A percentile compares a stretch with the other conserved stretches of the same genome.
phyloP scores from a whole-genome alignment of 2,329 filamentous ascomycete genomes.

The Penicillium sp. region DNA sequence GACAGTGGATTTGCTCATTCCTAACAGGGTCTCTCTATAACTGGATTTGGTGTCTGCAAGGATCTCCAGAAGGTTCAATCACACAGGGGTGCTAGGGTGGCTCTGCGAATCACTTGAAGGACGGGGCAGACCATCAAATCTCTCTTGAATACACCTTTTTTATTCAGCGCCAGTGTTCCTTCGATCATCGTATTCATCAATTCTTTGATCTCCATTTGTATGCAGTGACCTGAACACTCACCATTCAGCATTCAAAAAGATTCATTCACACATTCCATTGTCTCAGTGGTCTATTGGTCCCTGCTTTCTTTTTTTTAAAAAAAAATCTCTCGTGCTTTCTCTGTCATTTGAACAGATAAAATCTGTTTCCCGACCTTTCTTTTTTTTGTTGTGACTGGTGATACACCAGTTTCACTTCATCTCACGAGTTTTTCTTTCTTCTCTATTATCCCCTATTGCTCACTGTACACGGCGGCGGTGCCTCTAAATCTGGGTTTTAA shows the following conservation, averaged over 20 bases:
- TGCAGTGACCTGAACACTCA: slow-evolving; percentile 31
- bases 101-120: slow-evolving; percentile 20
- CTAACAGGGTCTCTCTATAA: slow-evolving; percentile 1
- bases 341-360: slow-evolving; percentile 1
- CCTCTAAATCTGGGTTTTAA: slow-evolving; percentile 30
- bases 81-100: slow-evolving; percentile 14
- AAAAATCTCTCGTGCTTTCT: slow-evolving; percentile 13
- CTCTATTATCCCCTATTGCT: slow-evolving; percentile 27
- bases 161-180: slow-evolving; percentile 21
- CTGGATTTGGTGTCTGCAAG: not conserved
- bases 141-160: slow-evolving; percentile 12
- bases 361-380: not conserved
- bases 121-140: slow-evolving; percentile 14
- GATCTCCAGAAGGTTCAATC: slow-evolving; percentile 4
- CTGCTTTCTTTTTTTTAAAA: slow-evolving; percentile 8
- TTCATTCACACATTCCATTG: slow-evolving; percentile 27
- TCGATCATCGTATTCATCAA: slow-evolving; percentile 32
- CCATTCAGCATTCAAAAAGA: slow-evolving; percentile 28
- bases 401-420: not conserved
- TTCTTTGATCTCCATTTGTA: slow-evolving; percentile 33
- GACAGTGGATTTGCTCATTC: not conserved
- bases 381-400: slow-evolving; percentile 3
- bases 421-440: slow-evolving; percentile 7
- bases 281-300: slow-evolving; percentile 26
- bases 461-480: slow-evolving; percentile 23